Conservation (phyloP, 331 rosid genomes). For the Stylosanthes scabra region DNA sequence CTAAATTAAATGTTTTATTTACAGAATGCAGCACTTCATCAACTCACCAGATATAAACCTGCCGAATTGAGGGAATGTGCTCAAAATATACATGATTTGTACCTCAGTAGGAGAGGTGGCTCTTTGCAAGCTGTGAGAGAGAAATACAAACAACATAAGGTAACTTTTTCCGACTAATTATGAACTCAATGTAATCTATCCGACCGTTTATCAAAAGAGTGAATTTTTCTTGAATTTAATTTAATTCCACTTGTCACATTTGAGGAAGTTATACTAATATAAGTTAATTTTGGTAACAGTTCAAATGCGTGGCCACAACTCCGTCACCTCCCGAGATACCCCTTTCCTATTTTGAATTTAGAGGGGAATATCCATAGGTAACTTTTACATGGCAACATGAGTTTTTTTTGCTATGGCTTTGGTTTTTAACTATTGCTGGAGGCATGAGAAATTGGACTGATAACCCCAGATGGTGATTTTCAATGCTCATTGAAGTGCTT, state of each 20-base stretch:
- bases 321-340: constrained; percentile 92
- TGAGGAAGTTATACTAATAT: constrained; percentile 32
- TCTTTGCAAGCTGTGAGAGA: constrained; percentile 70
- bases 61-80: constrained; percentile 71
- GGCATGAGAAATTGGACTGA: constrained; percentile 10
- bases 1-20: constrained; percentile 29
- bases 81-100: constrained; percentile 70
- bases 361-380: constrained; percentile 40
- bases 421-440: constrained; percentile 29
- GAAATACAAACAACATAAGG: constrained; percentile 90
- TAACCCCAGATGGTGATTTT: constrained; percentile 6
- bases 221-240: background rate
- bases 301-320: constrained; percentile 76
- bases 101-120: constrained; percentile 72
- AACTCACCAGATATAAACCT: constrained; percentile 66
- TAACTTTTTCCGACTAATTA: constrained; percentile 16
- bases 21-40: constrained; percentile 60
- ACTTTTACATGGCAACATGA: background rate
- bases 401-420: constrained; percentile 24
- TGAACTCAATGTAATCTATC: background rate
- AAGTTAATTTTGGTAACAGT: constrained; percentile 59
- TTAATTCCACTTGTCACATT: background rate
- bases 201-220: background rate
- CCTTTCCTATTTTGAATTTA: constrained; percentile 58
- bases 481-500: constrained; percentile 24